Conservation (phyloP, 2,329 filamentous ascomycete genomes). For the Aspergillus oerlinghausenensis region DNA sequence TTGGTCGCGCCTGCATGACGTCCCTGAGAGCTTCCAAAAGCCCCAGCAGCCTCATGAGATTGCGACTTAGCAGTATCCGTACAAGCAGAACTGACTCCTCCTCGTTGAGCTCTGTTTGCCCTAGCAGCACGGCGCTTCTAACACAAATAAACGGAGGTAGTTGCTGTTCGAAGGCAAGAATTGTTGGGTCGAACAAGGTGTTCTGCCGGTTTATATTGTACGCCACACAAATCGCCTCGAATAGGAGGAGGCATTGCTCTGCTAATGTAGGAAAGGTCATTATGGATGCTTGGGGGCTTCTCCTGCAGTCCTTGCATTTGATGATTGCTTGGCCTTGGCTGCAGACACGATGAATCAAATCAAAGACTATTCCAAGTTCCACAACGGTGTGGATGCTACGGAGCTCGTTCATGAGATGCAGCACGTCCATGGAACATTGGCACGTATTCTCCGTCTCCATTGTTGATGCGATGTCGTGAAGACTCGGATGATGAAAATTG, state of each 20-base stretch:
- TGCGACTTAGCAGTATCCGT: conserved; percentile 19
- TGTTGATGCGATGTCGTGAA: neutral
- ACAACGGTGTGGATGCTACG: conserved; percentile 23
- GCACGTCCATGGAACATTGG: conserved; percentile 19
- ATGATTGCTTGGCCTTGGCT: conserved; percentile 18
- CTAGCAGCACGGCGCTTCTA: conserved; percentile 21
- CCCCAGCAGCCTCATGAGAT: conserved; percentile 18
- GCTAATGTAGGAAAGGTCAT: conserved; percentile 39
- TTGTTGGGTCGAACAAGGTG: conserved; percentile 18
- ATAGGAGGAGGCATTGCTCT: conserved; percentile 28
- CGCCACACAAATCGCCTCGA: conserved; percentile 23
- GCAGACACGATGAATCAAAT: conserved; percentile 19
- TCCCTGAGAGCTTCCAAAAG: conserved; percentile 18
- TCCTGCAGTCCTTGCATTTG: conserved; percentile 20
- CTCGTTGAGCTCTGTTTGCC: conserved; percentile 24
- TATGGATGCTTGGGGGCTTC: conserved; percentile 15
- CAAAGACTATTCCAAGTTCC: conserved; percentile 22
- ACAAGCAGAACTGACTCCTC: conserved; percentile 19
- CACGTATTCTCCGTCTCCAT: conserved; percentile 18
- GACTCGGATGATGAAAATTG: neutral
- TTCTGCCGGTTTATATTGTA: conserved; percentile 21
- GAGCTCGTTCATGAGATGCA: conserved; percentile 21
- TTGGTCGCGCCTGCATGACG: conserved; percentile 8
- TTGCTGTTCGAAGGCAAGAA: conserved; percentile 19
- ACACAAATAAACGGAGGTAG: conserved; percentile 22